These are phyloP conservation scores for Plantago lanceolata DNA, from an alignment of 305 asterid genomes.

Conservation along the genomic window DNA sequence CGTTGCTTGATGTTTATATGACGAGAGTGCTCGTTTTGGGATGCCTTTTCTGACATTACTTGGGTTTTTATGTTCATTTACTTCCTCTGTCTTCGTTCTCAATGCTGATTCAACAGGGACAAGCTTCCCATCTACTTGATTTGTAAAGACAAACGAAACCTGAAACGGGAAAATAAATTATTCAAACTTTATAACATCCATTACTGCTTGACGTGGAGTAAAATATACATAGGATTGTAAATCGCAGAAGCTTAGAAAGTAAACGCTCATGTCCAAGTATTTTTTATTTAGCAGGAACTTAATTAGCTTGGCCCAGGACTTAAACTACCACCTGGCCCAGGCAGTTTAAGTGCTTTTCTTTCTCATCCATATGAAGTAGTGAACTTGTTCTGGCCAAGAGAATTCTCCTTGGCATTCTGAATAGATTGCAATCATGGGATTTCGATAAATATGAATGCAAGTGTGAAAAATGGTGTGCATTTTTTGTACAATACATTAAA, in stretches of 20 bases:
- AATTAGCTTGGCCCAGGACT: neutral
- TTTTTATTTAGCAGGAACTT: neutral
- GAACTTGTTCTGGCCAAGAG: neutral
- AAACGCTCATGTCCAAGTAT: neutral
- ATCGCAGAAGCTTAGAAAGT: neutral
- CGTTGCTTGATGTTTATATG: constrained; percentile 32
- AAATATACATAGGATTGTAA: constrained; percentile 1
- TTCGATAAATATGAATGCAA: neutral
- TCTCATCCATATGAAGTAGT: neutral
- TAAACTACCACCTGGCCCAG: constrained; percentile 7
- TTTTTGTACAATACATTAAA: neutral
- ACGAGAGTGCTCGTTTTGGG: constrained; percentile 29
- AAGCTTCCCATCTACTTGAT: constrained; percentile 88
- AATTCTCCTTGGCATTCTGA: constrained; percentile 4
- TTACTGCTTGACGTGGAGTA: constrained; percentile 2
- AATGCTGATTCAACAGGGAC: constrained; percentile 67
- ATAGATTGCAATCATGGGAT: neutral
- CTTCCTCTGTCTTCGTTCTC: constrained; percentile 35
- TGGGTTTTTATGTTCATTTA: constrained; percentile 30
- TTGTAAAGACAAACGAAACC: constrained; percentile 93
- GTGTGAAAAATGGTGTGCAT: neutral
- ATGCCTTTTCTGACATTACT: constrained; percentile 33
- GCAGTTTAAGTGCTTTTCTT: neutral
- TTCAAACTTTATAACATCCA: constrained; percentile 13
- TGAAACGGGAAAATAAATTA: constrained; percentile 30